These are phyloP conservation scores for Suillus variegatus DNA, from an alignment of 768 basidiomycete genomes.

Conservation along the genomic window DNA sequence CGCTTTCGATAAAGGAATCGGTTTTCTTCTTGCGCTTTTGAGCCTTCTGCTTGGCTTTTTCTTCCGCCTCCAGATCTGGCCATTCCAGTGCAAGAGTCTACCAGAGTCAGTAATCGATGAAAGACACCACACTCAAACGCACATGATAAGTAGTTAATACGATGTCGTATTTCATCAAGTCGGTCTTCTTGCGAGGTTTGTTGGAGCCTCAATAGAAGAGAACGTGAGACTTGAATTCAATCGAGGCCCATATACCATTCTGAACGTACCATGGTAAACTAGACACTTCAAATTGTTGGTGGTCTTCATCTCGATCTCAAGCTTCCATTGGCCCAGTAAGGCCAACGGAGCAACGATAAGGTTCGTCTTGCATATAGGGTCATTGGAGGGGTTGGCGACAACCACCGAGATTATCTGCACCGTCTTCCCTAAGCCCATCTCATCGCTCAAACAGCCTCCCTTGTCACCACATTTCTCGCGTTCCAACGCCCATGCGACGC, in stretches of 20 bases:
- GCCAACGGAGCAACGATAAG: constrained; percentile 69
- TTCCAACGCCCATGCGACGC: constrained; percentile 44
- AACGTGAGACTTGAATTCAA: neutral
- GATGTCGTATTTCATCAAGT: constrained; percentile 60
- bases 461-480: constrained; percentile 29
- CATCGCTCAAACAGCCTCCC: constrained; percentile 37
- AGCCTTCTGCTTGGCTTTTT: constrained; percentile 27
- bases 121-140: constrained; percentile 17
- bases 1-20: constrained; percentile 26
- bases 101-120: neutral
- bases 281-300: constrained; percentile 47
- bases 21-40: constrained; percentile 15
- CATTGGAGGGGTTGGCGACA: constrained; percentile 49
- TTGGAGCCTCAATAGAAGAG: constrained; percentile 30
- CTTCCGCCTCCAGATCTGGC: constrained; percentile 53
- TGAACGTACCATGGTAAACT: constrained; percentile 62
- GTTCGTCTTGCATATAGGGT: constrained; percentile 58
- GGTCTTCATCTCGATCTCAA: constrained; percentile 60
- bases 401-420: constrained; percentile 66
- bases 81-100: constrained; percentile 62
- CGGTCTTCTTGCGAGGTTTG: constrained; percentile 45
- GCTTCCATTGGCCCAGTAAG: constrained; percentile 66
- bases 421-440: constrained; percentile 61
- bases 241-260: neutral
- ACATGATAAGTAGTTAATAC: constrained; percentile 57